phyloP scores from a whole-genome alignment of 768 basidiomycete genomes.

The Porphyrellus cyaneotinctus region DNA sequence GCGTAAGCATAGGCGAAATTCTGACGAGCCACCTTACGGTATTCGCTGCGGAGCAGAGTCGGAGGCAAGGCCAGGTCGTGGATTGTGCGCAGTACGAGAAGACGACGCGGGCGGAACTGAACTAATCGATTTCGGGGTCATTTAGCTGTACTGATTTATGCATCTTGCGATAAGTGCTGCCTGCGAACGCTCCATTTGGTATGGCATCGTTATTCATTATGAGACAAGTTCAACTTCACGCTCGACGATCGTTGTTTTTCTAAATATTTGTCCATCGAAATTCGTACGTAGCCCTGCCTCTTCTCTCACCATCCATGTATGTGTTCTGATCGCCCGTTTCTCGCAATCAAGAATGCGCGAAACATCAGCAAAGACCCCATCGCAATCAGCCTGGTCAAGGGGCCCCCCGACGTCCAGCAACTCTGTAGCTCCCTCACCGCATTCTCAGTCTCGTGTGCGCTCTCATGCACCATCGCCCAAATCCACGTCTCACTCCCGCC shows the following conservation, averaged over 20 bases:
- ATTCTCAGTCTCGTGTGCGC: slow-evolving; percentile 75
- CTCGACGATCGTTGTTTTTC: slow-evolving; percentile 62
- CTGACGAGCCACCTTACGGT: slow-evolving; percentile 78
- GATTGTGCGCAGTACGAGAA: slow-evolving; percentile 66
- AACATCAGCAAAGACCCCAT: slow-evolving; percentile 68
- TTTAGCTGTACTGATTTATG: neutral
- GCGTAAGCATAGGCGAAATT: slow-evolving; percentile 64
- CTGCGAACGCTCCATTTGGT: no score
- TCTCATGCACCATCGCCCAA: slow-evolving; percentile 43
- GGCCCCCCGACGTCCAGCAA: slow-evolving; percentile 68
- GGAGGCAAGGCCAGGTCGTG: slow-evolving; percentile 64
- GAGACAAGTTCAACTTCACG: no score
- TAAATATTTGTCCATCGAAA: slow-evolving; percentile 43
- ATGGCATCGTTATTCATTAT: no score
- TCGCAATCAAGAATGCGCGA: slow-evolving; percentile 92
- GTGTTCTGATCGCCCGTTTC: slow-evolving; percentile 1
- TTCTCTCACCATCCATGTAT: neutral
- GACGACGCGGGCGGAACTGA: slow-evolving; percentile 36
- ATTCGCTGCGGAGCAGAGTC: slow-evolving; percentile 82
- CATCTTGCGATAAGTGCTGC: no score
- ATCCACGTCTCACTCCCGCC: slow-evolving; percentile 65
- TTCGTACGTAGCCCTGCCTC: slow-evolving; percentile 34
- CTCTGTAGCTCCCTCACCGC: slow-evolving; percentile 53
- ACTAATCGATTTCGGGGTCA: neutral
- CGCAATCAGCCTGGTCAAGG: slow-evolving; percentile 88